phyloP scores from a whole-genome alignment of 1,284 basidiomycete species.

The Trichosporon sp. region DNA sequence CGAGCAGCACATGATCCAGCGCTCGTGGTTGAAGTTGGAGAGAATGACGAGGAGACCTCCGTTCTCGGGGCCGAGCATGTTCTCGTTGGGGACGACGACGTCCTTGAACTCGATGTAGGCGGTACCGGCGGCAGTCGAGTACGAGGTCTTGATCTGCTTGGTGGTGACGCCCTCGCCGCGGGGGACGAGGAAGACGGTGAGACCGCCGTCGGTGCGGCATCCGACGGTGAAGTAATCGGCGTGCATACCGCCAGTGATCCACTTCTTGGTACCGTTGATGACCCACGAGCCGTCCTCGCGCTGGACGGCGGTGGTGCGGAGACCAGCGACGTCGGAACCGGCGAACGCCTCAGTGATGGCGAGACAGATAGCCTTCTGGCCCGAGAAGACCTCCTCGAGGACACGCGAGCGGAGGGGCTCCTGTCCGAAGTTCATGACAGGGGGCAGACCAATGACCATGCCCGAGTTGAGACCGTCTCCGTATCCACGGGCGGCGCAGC shows the following conservation, averaged over 20 bases:
- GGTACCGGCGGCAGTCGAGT: constrained; percentile 77
- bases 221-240: constrained; percentile 53
- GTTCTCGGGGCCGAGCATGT: constrained; percentile 82
- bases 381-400: constrained; percentile 77
- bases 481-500: constrained; percentile 79
- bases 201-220: constrained; percentile 66
- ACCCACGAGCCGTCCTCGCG: constrained; percentile 75
- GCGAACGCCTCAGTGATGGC: constrained; percentile 89
- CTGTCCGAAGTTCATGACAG: constrained; percentile 64
- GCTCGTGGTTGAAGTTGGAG: constrained; percentile 55
- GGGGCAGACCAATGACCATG: constrained; percentile 72
- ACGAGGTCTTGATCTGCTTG: constrained; percentile 81
- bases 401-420: constrained; percentile 64
- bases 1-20: constrained; percentile 57
- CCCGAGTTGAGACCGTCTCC: constrained; percentile 77
- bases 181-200: constrained; percentile 82
- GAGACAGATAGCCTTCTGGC: constrained; percentile 69
- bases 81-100: constrained; percentile 69
- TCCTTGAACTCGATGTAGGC: constrained; percentile 68
- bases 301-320: constrained; percentile 79
- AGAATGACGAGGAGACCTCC: constrained; percentile 78
- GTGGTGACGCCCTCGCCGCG: constrained; percentile 76
- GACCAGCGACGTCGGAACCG: constrained; percentile 83
- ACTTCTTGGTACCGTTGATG: constrained; percentile 84
- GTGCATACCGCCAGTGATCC: constrained; percentile 85